Evolutionary conservation across 192 early-diverging fungal species (phyloP).

Genomic region (Umbelopsis sp.): DNA sequence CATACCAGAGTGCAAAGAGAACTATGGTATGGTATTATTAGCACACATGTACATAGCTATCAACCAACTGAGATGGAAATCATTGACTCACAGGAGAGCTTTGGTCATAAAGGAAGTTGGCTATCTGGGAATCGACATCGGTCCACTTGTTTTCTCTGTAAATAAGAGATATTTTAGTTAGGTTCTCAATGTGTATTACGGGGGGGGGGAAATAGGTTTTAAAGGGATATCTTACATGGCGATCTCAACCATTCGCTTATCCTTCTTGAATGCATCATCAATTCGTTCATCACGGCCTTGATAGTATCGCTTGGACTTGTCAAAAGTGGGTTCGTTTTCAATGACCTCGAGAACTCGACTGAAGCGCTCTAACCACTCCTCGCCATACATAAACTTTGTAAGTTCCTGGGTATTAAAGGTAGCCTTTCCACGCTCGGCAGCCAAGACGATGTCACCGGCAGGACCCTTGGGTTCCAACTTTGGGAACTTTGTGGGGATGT

Average conservation of each 20-base stretch:
- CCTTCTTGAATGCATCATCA: conserved; percentile 60
- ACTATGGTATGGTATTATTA: conserved; percentile 38
- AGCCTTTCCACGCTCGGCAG: conserved; percentile 66
- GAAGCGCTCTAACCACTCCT: conserved; percentile 59
- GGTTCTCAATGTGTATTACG: no score
- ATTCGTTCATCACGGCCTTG: conserved; percentile 72
- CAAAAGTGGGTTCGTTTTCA: conserved; percentile 72
- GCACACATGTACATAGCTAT: not conserved
- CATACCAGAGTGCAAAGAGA: conserved; percentile 77
- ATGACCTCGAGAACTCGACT: conserved; percentile 61
- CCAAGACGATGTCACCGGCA: conserved; percentile 52
- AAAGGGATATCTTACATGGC: conserved; percentile 38
- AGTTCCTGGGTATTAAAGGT: conserved; percentile 68
- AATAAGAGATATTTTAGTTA: conserved; percentile 2
- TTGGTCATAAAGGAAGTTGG: conserved; percentile 59
- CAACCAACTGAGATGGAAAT: not conserved
- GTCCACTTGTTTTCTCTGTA: conserved; percentile 59
- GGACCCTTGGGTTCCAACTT: conserved; percentile 49
- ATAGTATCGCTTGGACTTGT: conserved; percentile 70
- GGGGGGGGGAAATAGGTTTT: no score
- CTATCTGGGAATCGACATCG: conserved; percentile 50
- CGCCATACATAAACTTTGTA: conserved; percentile 66
- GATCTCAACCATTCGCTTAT: conserved; percentile 64
- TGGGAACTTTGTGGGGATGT: conserved; percentile 43
- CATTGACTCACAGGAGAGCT: conserved; percentile 52